Percentiles rank a stretch among this genome's conserved stretches.
Evolutionary conservation across 1,284 basidiomycete genomes (phyloP).

Genomic region (Leccinum solheimii): DNA sequence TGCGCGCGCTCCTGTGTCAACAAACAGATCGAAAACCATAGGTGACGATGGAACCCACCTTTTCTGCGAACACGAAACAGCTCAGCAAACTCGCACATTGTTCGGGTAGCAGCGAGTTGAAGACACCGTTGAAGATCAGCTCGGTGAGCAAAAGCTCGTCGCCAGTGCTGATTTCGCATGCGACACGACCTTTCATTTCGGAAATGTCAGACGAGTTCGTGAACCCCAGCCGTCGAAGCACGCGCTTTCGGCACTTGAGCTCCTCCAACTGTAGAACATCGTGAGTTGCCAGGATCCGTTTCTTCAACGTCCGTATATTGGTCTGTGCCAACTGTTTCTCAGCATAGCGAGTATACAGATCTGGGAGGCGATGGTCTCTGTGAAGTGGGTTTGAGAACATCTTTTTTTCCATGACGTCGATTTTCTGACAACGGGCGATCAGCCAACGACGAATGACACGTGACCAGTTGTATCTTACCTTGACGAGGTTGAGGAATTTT

Average conservation of each 20-base stretch:
- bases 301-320: conserved; percentile 76
- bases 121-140: conserved; percentile 95
- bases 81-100: conserved; percentile 91
- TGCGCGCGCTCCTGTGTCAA: conserved; percentile 34
- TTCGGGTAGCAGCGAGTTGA: conserved; percentile 88
- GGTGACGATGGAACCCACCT: conserved; percentile 54
- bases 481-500: conserved; percentile 84
- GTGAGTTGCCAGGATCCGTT: conserved; percentile 85
- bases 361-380: conserved; percentile 71
- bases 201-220: conserved; percentile 90
- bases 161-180: conserved; percentile 97
- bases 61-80: conserved; percentile 98
- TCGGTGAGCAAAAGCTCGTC: conserved; percentile 97
- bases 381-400: conserved; percentile 78
- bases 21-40: not conserved
- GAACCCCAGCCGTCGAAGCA: conserved; percentile 90
- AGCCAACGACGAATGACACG: not conserved
- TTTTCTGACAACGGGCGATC: conserved; percentile 64
- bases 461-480: conserved; percentile 49
- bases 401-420: conserved; percentile 81
- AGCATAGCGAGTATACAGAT: conserved; percentile 79
- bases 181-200: conserved; percentile 97
- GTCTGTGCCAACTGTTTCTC: conserved; percentile 75
- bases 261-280: conserved; percentile 97
- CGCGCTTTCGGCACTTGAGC: conserved; percentile 93